Conservation (phyloP, 176 grass and related monocot species). For the Bothriochloa decipiens region DNA sequence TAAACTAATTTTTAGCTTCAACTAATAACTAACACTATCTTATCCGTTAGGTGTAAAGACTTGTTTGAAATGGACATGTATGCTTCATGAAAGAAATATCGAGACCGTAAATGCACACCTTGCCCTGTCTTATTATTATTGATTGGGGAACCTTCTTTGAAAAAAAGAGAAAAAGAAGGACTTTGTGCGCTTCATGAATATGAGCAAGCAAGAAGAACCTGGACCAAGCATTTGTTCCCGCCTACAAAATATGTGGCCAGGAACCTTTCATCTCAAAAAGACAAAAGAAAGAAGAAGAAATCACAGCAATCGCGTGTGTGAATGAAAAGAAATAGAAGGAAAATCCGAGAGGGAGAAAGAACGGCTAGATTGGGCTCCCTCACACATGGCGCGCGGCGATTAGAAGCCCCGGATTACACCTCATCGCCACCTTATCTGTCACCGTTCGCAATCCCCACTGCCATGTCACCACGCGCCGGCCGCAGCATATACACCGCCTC, state of each 20-base stretch:
- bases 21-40: no score
- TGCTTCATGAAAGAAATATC: background rate
- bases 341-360: background rate
- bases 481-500: background rate
- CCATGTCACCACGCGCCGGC: background rate
- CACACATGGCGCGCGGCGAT: conserved; percentile 54
- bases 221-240: background rate
- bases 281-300: conserved; percentile 6
- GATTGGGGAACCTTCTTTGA: no score
- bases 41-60: no score
- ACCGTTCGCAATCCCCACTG: background rate
- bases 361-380: conserved; percentile 36
- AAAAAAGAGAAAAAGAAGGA: no score
- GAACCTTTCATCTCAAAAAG: background rate
- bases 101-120: background rate
- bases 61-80: background rate
- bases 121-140: no score
- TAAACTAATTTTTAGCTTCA: no score
- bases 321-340: background rate
- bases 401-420: conserved; percentile 69
- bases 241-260: background rate
- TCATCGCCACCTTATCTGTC: conserved; percentile 53
- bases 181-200: background rate
- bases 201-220: background rate
- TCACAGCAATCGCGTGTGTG: background rate